These are phyloP conservation scores for Aspergillus tanneri DNA, from an alignment of 2,329 filamentous ascomycete species.

Conservation along the genomic window DNA sequence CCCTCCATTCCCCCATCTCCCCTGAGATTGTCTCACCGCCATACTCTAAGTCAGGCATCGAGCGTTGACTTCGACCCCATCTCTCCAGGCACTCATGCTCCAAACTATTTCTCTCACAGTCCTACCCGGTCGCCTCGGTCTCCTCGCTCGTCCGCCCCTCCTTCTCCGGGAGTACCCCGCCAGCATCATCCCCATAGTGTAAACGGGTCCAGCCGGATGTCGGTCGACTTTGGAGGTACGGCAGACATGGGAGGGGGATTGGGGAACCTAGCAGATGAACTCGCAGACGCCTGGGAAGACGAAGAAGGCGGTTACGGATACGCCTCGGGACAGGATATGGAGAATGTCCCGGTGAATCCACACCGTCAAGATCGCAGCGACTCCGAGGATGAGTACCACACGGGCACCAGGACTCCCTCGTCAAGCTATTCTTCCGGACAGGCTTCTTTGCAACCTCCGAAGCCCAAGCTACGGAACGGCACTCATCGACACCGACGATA, in stretches of 20 bases:
- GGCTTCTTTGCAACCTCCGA: conserved; percentile 35
- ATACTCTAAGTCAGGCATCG: conserved; percentile 33
- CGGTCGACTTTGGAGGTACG: conserved; percentile 39
- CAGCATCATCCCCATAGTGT: conserved; percentile 37
- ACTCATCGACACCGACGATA: conserved; percentile 38
- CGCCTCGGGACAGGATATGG: conserved; percentile 37
- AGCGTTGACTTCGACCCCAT: conserved; percentile 39
- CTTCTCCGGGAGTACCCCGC: conserved; percentile 41
- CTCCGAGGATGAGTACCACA: conserved; percentile 32
- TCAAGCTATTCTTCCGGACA: conserved; percentile 24
- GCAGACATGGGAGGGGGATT: conserved; percentile 47
- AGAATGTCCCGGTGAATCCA: conserved; percentile 27
- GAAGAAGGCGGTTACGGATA: conserved; percentile 51
- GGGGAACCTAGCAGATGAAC: conserved; percentile 63
- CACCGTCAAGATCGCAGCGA: conserved; percentile 34
- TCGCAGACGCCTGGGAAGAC: conserved; percentile 59
- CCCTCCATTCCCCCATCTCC: conserved; percentile 35
- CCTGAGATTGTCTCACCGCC: conserved; percentile 41
- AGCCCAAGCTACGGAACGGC: conserved; percentile 40
- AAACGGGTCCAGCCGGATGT: conserved; percentile 38
- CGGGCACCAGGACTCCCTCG: conserved; percentile 28
- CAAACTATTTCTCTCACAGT: conserved; percentile 34
- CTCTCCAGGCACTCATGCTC: conserved; percentile 32
- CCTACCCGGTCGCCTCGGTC: conserved; percentile 37
- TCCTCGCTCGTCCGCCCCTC: conserved; percentile 37